These are phyloP conservation scores for Aspergillus sp. DNA, from an alignment of 2,329 filamentous ascomycete genomes.

Conservation along the genomic window DNA sequence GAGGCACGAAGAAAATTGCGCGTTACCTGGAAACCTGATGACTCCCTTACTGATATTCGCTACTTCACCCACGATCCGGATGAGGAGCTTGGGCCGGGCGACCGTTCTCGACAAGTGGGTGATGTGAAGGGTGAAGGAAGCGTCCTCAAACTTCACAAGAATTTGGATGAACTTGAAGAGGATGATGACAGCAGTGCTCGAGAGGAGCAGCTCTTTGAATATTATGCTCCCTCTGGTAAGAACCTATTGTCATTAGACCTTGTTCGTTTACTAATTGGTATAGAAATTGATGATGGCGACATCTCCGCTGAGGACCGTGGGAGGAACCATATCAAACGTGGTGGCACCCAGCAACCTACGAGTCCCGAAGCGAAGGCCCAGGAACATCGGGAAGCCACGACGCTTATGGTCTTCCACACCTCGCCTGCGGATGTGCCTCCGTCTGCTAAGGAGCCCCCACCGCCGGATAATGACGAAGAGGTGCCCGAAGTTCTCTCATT, in stretches of 20 bases:
- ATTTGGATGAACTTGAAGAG: constrained; percentile 58
- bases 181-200: constrained; percentile 55
- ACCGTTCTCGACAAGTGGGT: constrained; percentile 58
- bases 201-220: constrained; percentile 42
- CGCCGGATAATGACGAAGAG: constrained; percentile 37
- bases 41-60: constrained; percentile 56
- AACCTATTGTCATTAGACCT: not conserved
- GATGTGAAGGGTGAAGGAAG: constrained; percentile 60
- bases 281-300: constrained; percentile 41
- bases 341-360: constrained; percentile 38
- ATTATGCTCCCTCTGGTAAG: constrained; percentile 35
- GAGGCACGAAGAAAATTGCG: constrained; percentile 61
- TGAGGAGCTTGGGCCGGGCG: constrained; percentile 60
- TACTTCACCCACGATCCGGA: constrained; percentile 64
- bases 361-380: constrained; percentile 46
- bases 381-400: constrained; percentile 47
- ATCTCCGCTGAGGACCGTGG: constrained; percentile 35
- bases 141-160: constrained; percentile 52
- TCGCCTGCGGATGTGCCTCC: constrained; percentile 47
- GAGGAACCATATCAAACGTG: constrained; percentile 44
- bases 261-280: constrained; percentile 9
- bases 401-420: constrained; percentile 50
- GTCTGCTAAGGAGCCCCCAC: constrained; percentile 49
- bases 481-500: constrained; percentile 39
- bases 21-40: constrained; percentile 61